These are phyloP conservation scores for Ceratocystis variospora DNA, from an alignment of 2,329 filamentous ascomycete genomes.

Conservation along the genomic window DNA sequence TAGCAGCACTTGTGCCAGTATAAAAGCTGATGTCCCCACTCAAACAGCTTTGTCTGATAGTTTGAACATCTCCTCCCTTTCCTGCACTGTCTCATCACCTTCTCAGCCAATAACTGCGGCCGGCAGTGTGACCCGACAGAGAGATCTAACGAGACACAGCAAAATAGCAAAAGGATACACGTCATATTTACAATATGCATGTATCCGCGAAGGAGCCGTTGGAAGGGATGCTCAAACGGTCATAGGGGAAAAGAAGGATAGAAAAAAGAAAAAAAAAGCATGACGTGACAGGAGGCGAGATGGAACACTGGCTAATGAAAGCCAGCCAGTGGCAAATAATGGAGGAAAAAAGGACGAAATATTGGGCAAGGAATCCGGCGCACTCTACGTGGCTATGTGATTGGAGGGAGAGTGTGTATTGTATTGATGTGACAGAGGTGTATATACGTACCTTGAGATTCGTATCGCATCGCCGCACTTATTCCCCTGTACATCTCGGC, in stretches of 20 bases:
- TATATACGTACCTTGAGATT: slow-evolving; percentile 13
- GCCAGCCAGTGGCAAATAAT: neutral
- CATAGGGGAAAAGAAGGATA: neutral
- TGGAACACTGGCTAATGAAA: neutral
- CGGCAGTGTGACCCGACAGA: neutral
- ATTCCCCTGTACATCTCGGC: slow-evolving; percentile 15
- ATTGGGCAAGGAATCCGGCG: neutral
- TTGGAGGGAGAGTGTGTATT: neutral
- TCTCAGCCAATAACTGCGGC: neutral
- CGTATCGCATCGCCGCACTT: slow-evolving; percentile 15
- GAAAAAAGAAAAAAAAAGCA: neutral
- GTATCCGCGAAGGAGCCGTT: neutral
- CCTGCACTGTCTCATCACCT: neutral
- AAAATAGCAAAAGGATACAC: neutral
- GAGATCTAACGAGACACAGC: neutral
- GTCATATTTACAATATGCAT: neutral
- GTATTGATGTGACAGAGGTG: slow-evolving; percentile 20
- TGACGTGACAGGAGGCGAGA: neutral
- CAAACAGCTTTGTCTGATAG: slow-evolving; percentile 1
- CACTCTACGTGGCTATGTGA: neutral
- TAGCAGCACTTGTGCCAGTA: neutral
- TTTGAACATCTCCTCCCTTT: neutral
- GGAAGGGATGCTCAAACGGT: neutral
- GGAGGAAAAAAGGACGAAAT: neutral
- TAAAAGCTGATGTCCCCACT: neutral